Conservation (phyloP, 345 rosid genomes). For the Eucalyptus grandis region DNA sequence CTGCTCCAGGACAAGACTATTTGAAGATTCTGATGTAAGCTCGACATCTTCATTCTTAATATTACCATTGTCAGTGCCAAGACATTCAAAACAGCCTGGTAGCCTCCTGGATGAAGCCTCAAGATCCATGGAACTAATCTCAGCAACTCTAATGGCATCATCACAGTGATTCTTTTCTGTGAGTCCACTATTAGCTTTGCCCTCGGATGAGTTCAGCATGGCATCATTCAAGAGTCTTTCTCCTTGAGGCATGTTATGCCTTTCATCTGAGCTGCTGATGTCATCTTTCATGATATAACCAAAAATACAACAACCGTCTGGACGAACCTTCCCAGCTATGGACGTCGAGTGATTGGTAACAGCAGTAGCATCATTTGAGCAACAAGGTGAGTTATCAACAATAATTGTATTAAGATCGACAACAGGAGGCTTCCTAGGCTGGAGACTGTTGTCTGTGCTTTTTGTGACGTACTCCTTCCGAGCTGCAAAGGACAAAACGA, state of each 20-base stretch:
- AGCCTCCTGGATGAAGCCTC: background rate
- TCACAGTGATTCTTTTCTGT: background rate
- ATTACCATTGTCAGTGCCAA: background rate
- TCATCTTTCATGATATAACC: background rate
- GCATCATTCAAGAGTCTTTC: background rate
- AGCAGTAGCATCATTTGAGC: background rate
- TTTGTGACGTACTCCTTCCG: background rate
- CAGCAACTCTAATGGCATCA: background rate
- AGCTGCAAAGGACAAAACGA: background rate
- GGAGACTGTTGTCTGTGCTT: background rate
- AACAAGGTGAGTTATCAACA: slow-evolving; percentile 12
- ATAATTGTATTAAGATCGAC: slow-evolving; percentile 27
- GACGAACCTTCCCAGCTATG: slow-evolving; percentile 1
- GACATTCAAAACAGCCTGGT: background rate
- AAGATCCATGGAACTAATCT: background rate
- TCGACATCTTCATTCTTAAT: background rate
- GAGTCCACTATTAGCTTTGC: background rate
- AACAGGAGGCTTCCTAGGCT: background rate
- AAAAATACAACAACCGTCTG: background rate
- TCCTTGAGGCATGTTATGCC: background rate
- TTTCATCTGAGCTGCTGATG: background rate
- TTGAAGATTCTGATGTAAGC: background rate
- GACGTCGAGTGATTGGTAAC: background rate
- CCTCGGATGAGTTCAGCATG: background rate
- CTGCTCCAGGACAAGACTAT: background rate